These are phyloP conservation scores for Dryadomyces quercus-mongolicae DNA, from an alignment of 2,329 filamentous ascomycete genomes.

Conservation along the genomic window DNA sequence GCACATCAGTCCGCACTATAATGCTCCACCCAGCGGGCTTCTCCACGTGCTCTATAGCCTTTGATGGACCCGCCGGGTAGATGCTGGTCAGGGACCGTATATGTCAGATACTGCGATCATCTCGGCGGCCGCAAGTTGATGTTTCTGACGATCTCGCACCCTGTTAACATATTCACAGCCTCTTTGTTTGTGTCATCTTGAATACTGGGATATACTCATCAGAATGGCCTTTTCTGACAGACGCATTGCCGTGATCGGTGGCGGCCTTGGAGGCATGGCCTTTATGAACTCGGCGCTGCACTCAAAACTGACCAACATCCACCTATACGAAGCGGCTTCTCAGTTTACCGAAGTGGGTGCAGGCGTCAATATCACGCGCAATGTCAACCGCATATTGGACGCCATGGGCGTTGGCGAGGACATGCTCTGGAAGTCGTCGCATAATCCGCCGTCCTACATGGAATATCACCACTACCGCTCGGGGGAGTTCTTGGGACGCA, in stretches of 20 bases:
- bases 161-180: too few species aligned
- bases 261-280: constrained; percentile 26
- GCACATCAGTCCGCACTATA: background rate
- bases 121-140: too few species aligned
- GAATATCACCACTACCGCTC: constrained; percentile 22
- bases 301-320: constrained; percentile 16
- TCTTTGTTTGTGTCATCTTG: too few species aligned
- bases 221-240: constrained; percentile 7
- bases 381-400: constrained; percentile 21
- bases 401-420: constrained; percentile 20
- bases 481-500: constrained; percentile 11
- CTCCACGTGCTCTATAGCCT: background rate
- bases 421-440: constrained; percentile 8
- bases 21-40: background rate
- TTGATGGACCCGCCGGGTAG: background rate
- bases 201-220: too few species aligned
- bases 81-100: background rate
- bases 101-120: background rate
- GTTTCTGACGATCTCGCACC: too few species aligned
- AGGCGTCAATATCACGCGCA: constrained; percentile 22
- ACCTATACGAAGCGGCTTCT: constrained; percentile 23
- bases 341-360: constrained; percentile 23
- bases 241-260: constrained; percentile 24
- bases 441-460: constrained; percentile 9
- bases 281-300: constrained; percentile 23